A percentile compares a stretch with the other conserved stretches of the same genome.
phyloP scores from a whole-genome alignment of 106 monocot genomes.

The Posidonia australis region DNA sequence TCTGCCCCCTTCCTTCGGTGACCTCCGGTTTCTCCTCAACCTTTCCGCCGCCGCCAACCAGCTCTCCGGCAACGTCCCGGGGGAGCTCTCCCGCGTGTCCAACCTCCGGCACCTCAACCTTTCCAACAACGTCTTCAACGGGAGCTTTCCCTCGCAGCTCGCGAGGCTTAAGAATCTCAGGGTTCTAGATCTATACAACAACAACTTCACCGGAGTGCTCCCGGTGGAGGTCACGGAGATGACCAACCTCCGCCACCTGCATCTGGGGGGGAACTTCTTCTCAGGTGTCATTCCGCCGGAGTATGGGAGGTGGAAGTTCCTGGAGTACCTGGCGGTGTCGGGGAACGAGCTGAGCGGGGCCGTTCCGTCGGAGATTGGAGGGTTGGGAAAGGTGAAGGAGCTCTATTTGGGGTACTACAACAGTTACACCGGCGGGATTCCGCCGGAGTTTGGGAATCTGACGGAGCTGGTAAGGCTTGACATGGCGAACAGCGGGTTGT shows the following conservation, averaged over 20 bases:
- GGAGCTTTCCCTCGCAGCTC: constrained; percentile 40
- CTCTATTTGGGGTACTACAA: constrained; percentile 81
- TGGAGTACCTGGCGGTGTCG: constrained; percentile 53
- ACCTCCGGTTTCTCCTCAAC: no score
- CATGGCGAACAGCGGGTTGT: constrained; percentile 65
- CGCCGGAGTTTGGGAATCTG: constrained; percentile 54
- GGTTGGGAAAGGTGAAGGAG: constrained; percentile 34
- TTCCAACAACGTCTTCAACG: constrained; percentile 38
- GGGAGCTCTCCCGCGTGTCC: no score
- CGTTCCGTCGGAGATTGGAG: constrained; percentile 46
- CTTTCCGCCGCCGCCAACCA: no score
- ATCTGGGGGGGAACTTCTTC: constrained; percentile 83
- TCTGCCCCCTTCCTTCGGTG: no score
- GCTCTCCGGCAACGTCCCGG: no score
- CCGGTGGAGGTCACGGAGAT: constrained; percentile 33
- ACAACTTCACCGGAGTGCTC: constrained; percentile 49
- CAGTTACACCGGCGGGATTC: constrained; percentile 56
- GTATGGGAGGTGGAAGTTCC: constrained; percentile 14
- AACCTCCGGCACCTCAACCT: constrained; percentile 34
- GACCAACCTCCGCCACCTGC: constrained; percentile 37
- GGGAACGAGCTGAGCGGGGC: constrained; percentile 73
- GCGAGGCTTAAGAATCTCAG: constrained; percentile 33
- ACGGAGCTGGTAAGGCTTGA: constrained; percentile 46
- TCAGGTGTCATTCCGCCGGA: constrained; percentile 49
- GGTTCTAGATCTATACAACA: constrained; percentile 74